Evolutionary conservation across 169 alveolate genomes (phyloP), one percentile per base, ranked within the genome.

Genomic region (Neospora caninum): DNA sequence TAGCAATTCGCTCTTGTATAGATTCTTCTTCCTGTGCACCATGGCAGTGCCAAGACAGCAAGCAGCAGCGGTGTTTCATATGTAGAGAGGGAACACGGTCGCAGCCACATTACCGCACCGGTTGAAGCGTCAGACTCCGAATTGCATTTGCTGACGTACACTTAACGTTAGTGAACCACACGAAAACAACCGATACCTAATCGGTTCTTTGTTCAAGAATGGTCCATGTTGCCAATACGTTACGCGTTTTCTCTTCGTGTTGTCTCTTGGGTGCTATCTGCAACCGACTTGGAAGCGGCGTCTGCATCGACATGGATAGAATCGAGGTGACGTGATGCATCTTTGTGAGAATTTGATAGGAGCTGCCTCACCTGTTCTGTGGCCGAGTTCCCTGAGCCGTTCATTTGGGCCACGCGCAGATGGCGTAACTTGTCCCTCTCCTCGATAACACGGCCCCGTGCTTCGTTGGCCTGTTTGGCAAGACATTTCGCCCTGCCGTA

Each of bases 401-500:
- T 91, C 87, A 78, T 16, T 22, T 78, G 87, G 9, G 87, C 10
- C 7, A 78, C 87, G 27, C 87, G 87, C 41, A 78, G 87, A 4
- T 78, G 87, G 31, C 45, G 16, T 22, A 78, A 34, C 45, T 78
- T 78, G 27, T 78, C 43, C 41, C 53, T 27, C 34, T 34, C 87
- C 87, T 78, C 53, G 53, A 64, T 86, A 25, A 93, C 93, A 95
- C 97, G 87, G 97, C 96, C 67, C 96, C 98, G 95, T 27, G 97
- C 95, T n/a, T 88, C 92, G 94, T 96, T 96, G 6, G 97, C 98
- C 29, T 88, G 94, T 38, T 88, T 95, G 25, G 98, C 98, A 58
- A 96, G 95, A 16, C 92, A 93, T 88, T 97, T 97, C 4, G 98
- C 98, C 39, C 87, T 91, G 18, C 82, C 95, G 91, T 94, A 95